phyloP scores from a whole-genome alignment of 1,139 yeast species.

The Spathaspora sp. region DNA sequence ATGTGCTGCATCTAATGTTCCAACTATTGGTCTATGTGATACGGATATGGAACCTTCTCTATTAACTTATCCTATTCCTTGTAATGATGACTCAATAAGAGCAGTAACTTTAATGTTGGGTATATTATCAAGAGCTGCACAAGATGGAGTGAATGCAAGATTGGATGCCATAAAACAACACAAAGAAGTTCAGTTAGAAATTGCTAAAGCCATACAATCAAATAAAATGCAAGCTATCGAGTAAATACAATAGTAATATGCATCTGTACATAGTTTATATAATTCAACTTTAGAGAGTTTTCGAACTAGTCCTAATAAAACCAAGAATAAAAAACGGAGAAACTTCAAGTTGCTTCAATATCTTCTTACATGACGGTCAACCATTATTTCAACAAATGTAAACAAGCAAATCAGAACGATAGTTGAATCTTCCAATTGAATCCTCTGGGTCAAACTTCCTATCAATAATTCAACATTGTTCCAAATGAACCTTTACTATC shows the following conservation, averaged over 20 bases:
- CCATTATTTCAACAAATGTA: too few relatives aligned
- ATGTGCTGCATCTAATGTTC: constrained; percentile 79
- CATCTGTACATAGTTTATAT: constrained; percentile 5
- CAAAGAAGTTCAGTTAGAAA: neutral
- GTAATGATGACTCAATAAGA: constrained; percentile 91
- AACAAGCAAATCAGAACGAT: neutral
- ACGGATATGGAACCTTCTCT: constrained; percentile 89
- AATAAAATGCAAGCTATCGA: neutral
- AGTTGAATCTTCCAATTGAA: neutral
- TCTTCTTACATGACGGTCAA: too few relatives aligned
- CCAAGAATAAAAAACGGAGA: too few relatives aligned
- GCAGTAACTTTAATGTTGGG: constrained; percentile 79
- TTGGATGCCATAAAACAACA: constrained; percentile 31
- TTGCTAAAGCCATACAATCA: neutral
- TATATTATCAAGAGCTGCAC: constrained; percentile 81
- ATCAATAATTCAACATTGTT: constrained; percentile 4
- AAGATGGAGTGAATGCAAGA: constrained; percentile 67
- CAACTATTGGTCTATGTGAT: constrained; percentile 92
- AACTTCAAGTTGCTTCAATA: too few relatives aligned
- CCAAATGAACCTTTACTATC: neutral
- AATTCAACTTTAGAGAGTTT: constrained; percentile 2
- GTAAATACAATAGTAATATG: neutral
- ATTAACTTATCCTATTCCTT: constrained; percentile 93
- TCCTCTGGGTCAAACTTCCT: neutral
- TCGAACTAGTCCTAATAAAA: neutral